These are phyloP conservation scores for Trichoderma parareesei DNA, from an alignment of 495 filamentous ascomycete species.

Conservation along the genomic window DNA sequence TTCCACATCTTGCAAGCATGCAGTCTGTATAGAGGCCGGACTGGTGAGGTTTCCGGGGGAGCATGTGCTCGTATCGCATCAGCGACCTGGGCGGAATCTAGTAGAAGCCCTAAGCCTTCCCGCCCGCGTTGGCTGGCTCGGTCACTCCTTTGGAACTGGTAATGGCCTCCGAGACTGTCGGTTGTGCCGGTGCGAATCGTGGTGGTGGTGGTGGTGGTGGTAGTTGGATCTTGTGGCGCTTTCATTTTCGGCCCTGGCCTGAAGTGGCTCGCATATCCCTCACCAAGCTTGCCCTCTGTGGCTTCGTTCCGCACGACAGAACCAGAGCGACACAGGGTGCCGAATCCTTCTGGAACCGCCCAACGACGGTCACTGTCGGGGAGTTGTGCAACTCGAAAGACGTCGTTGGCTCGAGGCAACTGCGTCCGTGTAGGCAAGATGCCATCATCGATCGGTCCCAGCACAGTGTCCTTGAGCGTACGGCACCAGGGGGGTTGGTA, in stretches of 20 bases:
- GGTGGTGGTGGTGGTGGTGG: conserved; percentile 4
- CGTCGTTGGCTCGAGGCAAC: too few relatives aligned
- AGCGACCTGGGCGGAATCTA: neutral
- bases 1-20: neutral
- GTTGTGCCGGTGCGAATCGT: conserved; percentile 8
- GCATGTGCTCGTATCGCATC: neutral
- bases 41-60: neutral
- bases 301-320: neutral
- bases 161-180: neutral
- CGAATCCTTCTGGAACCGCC: conserved; percentile 8
- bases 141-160: conserved; percentile 8
- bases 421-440: neutral
- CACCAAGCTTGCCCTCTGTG: neutral
- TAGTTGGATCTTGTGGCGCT: neutral
- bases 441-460: conserved; percentile 1
- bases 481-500: conserved; percentile 6
- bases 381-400: neutral
- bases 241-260: neutral
- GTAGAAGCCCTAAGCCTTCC: conserved; percentile 4
- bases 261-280: neutral
- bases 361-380: neutral
- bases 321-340: neutral
- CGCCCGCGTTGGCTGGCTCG: neutral
- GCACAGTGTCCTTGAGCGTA: neutral
- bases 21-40: neutral